Conservation (phyloP, 352 stramenopile genomes). For the Hyphochytrium catenoides region DNA sequence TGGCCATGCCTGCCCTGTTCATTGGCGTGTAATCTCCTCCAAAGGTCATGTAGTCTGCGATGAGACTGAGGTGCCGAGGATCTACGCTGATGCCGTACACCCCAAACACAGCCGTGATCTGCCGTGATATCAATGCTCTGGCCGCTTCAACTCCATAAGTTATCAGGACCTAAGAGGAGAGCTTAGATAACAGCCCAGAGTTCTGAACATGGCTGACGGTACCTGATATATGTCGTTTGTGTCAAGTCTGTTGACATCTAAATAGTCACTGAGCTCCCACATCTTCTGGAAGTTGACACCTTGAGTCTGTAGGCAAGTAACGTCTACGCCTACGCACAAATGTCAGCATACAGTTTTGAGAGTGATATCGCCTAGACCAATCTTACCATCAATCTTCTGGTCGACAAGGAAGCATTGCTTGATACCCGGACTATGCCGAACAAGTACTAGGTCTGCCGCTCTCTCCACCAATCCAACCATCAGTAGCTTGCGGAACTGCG, state of each 20-base stretch:
- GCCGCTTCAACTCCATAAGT: conserved; percentile 96
- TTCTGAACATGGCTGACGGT: too few relatives aligned
- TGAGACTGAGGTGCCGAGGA: conserved; percentile 86
- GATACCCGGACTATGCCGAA: conserved; percentile 62
- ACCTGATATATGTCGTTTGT: conserved; percentile 95
- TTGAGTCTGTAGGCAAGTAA: conserved; percentile 70
- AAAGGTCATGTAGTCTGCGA: conserved; percentile 99
- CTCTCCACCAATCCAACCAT: conserved; percentile 69
- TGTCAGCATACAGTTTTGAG: not conserved
- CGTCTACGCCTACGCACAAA: conserved; percentile 26
- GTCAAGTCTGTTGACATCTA: conserved; percentile 81
- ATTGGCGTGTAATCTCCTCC: conserved; percentile 88
- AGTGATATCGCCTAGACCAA: not conserved
- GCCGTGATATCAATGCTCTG: conserved; percentile 86
- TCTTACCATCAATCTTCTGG: conserved; percentile 41
- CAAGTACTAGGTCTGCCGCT: conserved; percentile 49
- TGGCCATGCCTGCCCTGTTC: conserved; percentile 91
- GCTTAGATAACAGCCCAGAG: too few relatives aligned
- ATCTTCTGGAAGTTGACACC: conserved; percentile 96
- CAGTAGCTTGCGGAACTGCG: conserved; percentile 58
- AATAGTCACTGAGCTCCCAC: conserved; percentile 69
- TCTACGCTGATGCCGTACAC: conserved; percentile 98
- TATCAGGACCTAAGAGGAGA: conserved; percentile 71
- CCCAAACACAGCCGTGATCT: conserved; percentile 96
- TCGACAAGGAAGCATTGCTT: conserved; percentile 67